phyloP scores from a whole-genome alignment of 768 basidiomycete genomes.

The Pholiota conissans region DNA sequence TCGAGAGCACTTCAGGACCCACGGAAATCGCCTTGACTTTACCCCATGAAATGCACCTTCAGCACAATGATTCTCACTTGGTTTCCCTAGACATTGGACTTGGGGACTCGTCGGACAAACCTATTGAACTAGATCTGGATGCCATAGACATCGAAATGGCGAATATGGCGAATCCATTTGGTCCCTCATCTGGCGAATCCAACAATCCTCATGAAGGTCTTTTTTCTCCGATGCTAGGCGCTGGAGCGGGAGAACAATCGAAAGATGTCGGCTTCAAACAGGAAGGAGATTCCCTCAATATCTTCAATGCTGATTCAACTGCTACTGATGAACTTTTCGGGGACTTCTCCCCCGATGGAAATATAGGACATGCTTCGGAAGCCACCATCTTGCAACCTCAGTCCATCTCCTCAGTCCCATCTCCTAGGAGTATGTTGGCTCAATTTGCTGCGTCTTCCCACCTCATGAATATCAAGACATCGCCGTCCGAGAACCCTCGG shows the following conservation, averaged over 20 bases:
- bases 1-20: slow-evolving; percentile 29
- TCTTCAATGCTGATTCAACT: slow-evolving; percentile 18
- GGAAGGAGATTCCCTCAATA: slow-evolving; percentile 9
- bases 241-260: slow-evolving; percentile 9
- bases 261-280: slow-evolving; percentile 4
- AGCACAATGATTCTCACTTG: not conserved
- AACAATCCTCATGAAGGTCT: slow-evolving; percentile 40
- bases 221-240: slow-evolving; percentile 44
- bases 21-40: slow-evolving; percentile 60
- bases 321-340: slow-evolving; percentile 24
- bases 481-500: slow-evolving; percentile 24
- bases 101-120: slow-evolving; percentile 75
- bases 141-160: slow-evolving; percentile 65
- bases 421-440: slow-evolving; percentile 41
- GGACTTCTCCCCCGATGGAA: slow-evolving; percentile 18
- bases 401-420: slow-evolving; percentile 35
- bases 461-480: slow-evolving; percentile 19
- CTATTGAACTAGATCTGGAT: slow-evolving; percentile 79
- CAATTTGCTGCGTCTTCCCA: slow-evolving; percentile 38
- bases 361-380: slow-evolving; percentile 5
- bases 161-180: slow-evolving; percentile 54
- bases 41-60: slow-evolving; percentile 22
- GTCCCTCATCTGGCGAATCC: slow-evolving; percentile 38
- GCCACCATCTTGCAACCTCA: slow-evolving; percentile 8
- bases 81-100: slow-evolving; percentile 22